Base-by-base conservation (phyloP, 306 rosid species). In the Cicer arietinum region DNA sequence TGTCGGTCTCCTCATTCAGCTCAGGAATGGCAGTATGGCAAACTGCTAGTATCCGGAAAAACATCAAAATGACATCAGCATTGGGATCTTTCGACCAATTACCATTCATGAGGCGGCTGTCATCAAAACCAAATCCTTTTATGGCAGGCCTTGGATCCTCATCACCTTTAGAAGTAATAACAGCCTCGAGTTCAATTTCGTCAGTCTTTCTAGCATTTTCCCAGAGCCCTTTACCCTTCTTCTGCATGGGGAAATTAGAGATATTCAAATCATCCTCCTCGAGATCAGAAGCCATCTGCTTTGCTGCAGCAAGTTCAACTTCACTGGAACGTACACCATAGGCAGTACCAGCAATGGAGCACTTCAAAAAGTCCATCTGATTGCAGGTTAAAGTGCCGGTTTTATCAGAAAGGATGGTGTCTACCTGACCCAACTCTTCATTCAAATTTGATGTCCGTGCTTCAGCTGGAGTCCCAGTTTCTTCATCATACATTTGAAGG, bases 321-420 rank as follows among this genome's bases (percentile, higher is more conserved):
- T 92, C 99, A 86, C 97, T 95, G 48, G 98, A 79, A 40, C 83
- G 84, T 35, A 82, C 81, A 37, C 99, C 99, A 73, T 92, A 95
- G 30, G 93, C 86, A 81, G 80, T 86, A 58, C 98, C 98, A 7
- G 94, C 98, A 81, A 95, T 95, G 85, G 93, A 90, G 80, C 99
- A 95, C 87, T 95, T 95, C 69, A 95, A 81, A 83, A 92, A 95
- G 84, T 95, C 98, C 99, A 95, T 95, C 90, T 95, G 99, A 78
- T 95, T 95, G 91, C 99, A 95, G 80, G 99, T 95, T 79, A 95
- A 86, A 65, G 99, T 95, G 74, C 99, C 99, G 52, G 99, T 95
- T 86, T 95, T 95, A 83, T 95, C 99, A 48, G 99, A 92, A 48
- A 95, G 99, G 84, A 95, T 95, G 2, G 99, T 95, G 82, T 95